phyloP scores from a whole-genome alignment of 441 rosid genomes.

The Manihot esculenta region DNA sequence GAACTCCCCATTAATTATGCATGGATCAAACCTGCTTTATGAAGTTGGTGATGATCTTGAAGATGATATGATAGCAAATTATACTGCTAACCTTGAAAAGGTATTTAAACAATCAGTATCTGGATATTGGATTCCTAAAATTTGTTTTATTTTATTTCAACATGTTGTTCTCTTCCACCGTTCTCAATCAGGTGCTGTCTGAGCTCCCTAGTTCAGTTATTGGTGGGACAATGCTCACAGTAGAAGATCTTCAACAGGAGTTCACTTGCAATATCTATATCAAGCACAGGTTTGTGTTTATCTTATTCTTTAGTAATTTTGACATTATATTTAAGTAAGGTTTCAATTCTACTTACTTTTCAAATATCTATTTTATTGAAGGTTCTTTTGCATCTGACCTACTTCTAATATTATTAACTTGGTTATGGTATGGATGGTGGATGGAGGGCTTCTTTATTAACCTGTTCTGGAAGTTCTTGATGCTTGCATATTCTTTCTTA shows the following conservation, averaged over 20 bases:
- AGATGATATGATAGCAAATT: slow-evolving; percentile 65
- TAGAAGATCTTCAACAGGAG: slow-evolving; percentile 94
- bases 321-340: background rate
- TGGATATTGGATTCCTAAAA: background rate
- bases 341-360: background rate
- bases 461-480: background rate
- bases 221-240: slow-evolving; percentile 65
- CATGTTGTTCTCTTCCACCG: background rate
- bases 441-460: background rate
- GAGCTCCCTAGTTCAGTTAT: slow-evolving; percentile 83
- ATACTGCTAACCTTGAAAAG: slow-evolving; percentile 91
- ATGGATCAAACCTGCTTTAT: slow-evolving; percentile 75
- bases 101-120: slow-evolving; percentile 32
- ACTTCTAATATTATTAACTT: background rate
- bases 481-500: too few relatives aligned
- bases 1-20: slow-evolving; percentile 85
- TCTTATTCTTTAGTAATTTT: background rate
- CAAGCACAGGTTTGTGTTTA: slow-evolving; percentile 73
- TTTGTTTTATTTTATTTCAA: background rate
- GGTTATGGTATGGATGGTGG: background rate
- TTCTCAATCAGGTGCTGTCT: slow-evolving; percentile 51
- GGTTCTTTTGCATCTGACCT: background rate
- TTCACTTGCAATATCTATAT: slow-evolving; percentile 74
- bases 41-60: slow-evolving; percentile 99
- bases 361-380: slow-evolving; percentile 3